Evolutionary conservation across 441 rosid species (phyloP), one percentile per base, ranked within the genome.

Genomic region (Mallotus repandus): DNA sequence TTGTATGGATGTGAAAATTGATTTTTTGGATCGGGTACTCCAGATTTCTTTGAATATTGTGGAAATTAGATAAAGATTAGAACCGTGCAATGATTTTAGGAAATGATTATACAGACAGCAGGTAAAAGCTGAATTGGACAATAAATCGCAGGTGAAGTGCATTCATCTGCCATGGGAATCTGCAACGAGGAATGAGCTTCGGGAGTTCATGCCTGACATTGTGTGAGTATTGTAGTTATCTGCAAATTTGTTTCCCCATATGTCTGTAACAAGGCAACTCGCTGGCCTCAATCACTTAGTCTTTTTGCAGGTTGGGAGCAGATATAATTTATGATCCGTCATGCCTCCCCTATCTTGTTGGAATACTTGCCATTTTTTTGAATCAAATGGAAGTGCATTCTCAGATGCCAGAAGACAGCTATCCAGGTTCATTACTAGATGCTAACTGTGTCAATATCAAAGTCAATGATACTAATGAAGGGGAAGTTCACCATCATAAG

Each of bases 91-190:
- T 46, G 22, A 49, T 63, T 46, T 32, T 14, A 41, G 5, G 35
- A 45, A 76, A 53, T 41, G 35, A 62, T 63, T 63, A 16, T 70
- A 18, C 63, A 35, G 49, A 32, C 41, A 29, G 56, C 70, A 22
- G 14, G 73, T 25, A 1, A 64, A 61, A 43, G 66, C 69, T 80
- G 66, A 73, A 54, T 29, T 69, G 32, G 71, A 72, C 53, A 60
- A 50, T 74, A 66, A 59, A 55, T 80, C 75, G 77, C 80, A 78
- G 85, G 88, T 94, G 43, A 79, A 84, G 74, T 88, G 98, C 80
- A 74, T 92, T 54, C 87, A 85, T 84, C 85, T 91, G 65, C 89
- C 94, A 19, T 95, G 97, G 98, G 97, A 91, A 83, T 86, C 89
- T 65, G 93, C 91, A 72, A 72, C 84, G 2, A 89, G 82, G 72